Base-by-base conservation (phyloP, 148 eudicot genomes). In the Talinum fruticosum region DNA sequence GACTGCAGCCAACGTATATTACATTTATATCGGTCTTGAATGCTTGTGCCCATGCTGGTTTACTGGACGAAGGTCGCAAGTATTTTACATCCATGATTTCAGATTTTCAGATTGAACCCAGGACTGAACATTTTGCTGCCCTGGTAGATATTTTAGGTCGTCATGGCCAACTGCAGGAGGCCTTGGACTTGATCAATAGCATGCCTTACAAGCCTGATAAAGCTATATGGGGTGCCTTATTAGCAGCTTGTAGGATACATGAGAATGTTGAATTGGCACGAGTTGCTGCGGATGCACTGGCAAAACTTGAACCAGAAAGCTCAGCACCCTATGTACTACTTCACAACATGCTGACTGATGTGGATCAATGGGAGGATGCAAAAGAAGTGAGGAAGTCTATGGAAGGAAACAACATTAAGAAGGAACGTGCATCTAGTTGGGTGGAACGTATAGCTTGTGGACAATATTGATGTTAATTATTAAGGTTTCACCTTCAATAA, bases 1-100 rank as follows among this genome's bases (percentile, higher is more conserved):
- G 68, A 54, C 78, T 88, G 33, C 54, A 37, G 36, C 91, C 91
- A 29, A 86, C 86, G 29, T 70, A 71, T 79, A 84, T 88, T 67
- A 88, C 91, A 10, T 88, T 88, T 74, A 80, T 88, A 37, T 84
- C 91, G 15, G 87, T 88, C 35, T 75, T 88, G 71, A 83, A 86
- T 69, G 89, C 87, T 8, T 88, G 91, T 79, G 87, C 87, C 54
- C 87, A 88, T 72, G 82, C 82, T 77, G 91, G 91, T 57, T 78
- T 84, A 47, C 72, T 86, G 30, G 79, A 83, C 61, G 86, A 86
- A 74, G 91, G 85, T 26, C 79, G 64, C 29, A 70, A 73, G 76
- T 83, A 83, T 79, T 84, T 88, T 72, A 69, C 75, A 57, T 88
- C 87, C 10, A 88, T 88, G 91, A 78, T 69, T 36, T 77, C 78